Conservation (phyloP, 139 green algal genomes). For the Coelastrella sp. region DNA sequence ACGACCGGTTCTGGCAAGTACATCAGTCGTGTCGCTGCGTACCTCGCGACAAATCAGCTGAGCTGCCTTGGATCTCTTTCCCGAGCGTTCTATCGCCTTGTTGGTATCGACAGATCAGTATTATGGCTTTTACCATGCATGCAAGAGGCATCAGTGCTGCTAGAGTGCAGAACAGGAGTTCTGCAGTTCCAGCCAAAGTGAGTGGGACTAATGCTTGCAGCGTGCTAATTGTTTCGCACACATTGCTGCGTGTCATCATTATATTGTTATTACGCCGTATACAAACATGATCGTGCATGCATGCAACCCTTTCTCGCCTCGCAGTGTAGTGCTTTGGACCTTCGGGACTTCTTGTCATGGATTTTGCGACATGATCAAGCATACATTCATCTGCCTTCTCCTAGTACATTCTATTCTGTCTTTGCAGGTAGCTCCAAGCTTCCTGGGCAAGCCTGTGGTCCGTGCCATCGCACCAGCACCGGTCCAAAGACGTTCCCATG, state of each 20-base stretch:
- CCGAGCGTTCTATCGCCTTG: not conserved
- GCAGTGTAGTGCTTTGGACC: not conserved
- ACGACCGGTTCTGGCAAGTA: no score
- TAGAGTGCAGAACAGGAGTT: not conserved
- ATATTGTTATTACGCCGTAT: not conserved
- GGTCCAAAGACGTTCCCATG: not conserved
- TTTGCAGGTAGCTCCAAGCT: slow-evolving; percentile 8
- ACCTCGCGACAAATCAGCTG: no score
- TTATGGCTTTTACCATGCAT: slow-evolving; percentile 39
- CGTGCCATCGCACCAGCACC: not conserved
- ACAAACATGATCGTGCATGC: slow-evolving; percentile 18
- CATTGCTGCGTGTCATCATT: not conserved
- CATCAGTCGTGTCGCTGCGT: no score
- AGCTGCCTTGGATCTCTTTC: no score
- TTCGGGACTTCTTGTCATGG: not conserved
- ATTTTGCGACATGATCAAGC: not conserved
- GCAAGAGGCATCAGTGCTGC: slow-evolving; percentile 4
- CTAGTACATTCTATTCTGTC: no score
- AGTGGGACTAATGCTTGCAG: not conserved
- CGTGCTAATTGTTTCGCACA: not conserved
- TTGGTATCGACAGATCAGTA: no score
- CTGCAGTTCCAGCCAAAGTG: not conserved
- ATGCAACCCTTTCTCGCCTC: not conserved
- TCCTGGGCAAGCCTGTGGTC: slow-evolving; percentile 11
- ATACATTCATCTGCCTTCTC: not conserved